Evolutionary conservation across 108 stramenopile genomes (phyloP).

Genomic region (Nitzschia sp.): DNA sequence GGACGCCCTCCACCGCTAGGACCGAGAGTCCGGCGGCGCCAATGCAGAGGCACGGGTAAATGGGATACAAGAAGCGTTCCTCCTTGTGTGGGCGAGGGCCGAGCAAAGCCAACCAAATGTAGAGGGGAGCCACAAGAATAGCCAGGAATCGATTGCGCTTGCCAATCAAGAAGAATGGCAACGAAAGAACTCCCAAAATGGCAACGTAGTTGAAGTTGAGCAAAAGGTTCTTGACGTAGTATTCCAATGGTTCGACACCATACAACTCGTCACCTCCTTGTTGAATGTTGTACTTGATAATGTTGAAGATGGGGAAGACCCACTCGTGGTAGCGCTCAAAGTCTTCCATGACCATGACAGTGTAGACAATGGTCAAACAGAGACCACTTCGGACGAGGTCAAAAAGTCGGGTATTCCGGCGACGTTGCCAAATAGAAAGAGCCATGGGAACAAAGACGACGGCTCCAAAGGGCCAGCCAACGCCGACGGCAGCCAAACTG

Average conservation of each 20-base stretch:
- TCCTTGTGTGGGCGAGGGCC: slow-evolving; percentile 94
- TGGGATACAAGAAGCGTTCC: slow-evolving; percentile 92
- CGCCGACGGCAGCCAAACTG: slow-evolving; percentile 70
- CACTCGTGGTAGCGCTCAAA: slow-evolving; percentile 54
- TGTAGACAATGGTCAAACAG: slow-evolving; percentile 44
- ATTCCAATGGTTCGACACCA: slow-evolving; percentile 90
- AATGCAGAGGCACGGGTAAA: slow-evolving; percentile 74
- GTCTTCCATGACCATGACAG: slow-evolving; percentile 63
- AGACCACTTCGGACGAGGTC: slow-evolving; percentile 6
- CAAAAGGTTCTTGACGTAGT: slow-evolving; percentile 92
- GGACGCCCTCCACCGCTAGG: slow-evolving; percentile 9
- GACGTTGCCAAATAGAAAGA: slow-evolving; percentile 56
- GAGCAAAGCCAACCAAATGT: slow-evolving; percentile 83
- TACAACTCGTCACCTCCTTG: slow-evolving; percentile 93
- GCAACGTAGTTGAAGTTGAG: slow-evolving; percentile 85
- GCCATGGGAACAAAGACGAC: slow-evolving; percentile 89
- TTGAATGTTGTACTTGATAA: slow-evolving; percentile 76
- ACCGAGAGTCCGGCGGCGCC: slow-evolving; percentile 46
- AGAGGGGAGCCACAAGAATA: slow-evolving; percentile 52
- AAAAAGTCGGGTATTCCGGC: slow-evolving; percentile 8
- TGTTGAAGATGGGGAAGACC: slow-evolving; percentile 72
- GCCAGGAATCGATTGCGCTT: slow-evolving; percentile 21
- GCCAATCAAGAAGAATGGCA: slow-evolving; percentile 27
- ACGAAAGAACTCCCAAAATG: slow-evolving; percentile 13
- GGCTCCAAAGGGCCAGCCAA: slow-evolving; percentile 98